A percentile compares a stretch with the other conserved stretches of the same genome.
Conservation (phyloP, 106 monocot genomes). For the Agapanthus africanus region DNA sequence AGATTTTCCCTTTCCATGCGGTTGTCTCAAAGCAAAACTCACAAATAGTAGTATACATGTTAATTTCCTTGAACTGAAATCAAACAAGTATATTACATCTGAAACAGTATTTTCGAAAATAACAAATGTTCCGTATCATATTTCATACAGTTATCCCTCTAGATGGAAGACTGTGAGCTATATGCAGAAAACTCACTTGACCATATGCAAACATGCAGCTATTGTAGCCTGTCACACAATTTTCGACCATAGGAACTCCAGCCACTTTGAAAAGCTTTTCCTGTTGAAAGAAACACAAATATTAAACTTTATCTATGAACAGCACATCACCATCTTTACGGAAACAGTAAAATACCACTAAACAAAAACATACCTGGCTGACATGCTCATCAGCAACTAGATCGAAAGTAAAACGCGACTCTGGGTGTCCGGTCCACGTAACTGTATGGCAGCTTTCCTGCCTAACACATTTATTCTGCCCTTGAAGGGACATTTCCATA, state of each 20-base stretch:
- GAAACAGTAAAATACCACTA: neutral
- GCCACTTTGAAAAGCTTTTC: conserved; percentile 84
- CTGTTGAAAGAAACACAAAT: conserved; percentile 24
- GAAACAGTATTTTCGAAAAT: too few species aligned
- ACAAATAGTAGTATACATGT: neutral
- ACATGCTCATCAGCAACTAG: conserved; percentile 78
- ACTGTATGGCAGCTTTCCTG: conserved; percentile 71
- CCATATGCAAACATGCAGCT: conserved; percentile 99
- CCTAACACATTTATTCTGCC: conserved; percentile 63
- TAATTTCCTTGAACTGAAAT: neutral
- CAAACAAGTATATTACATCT: neutral
- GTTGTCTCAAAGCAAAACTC: neutral
- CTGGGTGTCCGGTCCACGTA: conserved; percentile 89
- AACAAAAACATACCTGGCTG: conserved; percentile 48
- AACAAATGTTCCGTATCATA: neutral
- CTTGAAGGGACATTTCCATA: conserved; percentile 74
- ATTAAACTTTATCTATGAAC: neutral
- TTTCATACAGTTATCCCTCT: too few species aligned
- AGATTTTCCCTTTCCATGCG: neutral
- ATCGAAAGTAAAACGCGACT: conserved; percentile 94
- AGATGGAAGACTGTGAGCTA: too few species aligned
- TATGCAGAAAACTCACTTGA: conserved; percentile 49
- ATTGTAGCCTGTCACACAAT: conserved; percentile 87
- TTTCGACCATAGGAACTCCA: conserved; percentile 95
- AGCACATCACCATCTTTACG: neutral